phyloP scores from a whole-genome alignment of 139 green algal species.

The Chloropicon primus region DNA sequence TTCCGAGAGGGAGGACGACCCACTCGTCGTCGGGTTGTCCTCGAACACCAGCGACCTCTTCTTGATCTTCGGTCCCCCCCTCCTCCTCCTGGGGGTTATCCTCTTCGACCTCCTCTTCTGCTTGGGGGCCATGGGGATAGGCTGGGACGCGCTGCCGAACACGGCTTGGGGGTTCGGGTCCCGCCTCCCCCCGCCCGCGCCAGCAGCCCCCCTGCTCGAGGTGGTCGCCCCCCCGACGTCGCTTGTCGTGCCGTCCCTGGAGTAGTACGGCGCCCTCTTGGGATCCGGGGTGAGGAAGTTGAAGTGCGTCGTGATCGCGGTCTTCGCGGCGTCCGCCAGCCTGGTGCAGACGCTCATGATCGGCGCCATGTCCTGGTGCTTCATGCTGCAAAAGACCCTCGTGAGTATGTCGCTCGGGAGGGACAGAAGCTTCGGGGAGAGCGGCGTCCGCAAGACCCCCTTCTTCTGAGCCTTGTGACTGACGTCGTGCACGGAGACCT shows the following conservation, averaged over 20 bases:
- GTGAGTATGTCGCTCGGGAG: background rate
- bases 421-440: background rate
- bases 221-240: background rate
- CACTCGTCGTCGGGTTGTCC: background rate
- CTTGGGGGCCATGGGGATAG: background rate
- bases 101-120: background rate
- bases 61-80: background rate
- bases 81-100: background rate
- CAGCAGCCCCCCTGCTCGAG: background rate
- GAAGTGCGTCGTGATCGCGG: background rate
- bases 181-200: too few species aligned
- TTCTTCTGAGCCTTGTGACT: too few species aligned
- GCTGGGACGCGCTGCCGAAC: background rate
- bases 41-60: background rate
- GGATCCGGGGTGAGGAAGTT: background rate
- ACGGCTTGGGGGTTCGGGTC: background rate
- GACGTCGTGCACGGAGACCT: too few species aligned
- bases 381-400: background rate
- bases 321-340: background rate
- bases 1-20: background rate
- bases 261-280: background rate
- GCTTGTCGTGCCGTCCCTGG: background rate
- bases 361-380: background rate
- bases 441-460: background rate
- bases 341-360: background rate